Base-by-base conservation (phyloP, 2,329 filamentous ascomycete species). In the Verticillium dahliae region DNA sequence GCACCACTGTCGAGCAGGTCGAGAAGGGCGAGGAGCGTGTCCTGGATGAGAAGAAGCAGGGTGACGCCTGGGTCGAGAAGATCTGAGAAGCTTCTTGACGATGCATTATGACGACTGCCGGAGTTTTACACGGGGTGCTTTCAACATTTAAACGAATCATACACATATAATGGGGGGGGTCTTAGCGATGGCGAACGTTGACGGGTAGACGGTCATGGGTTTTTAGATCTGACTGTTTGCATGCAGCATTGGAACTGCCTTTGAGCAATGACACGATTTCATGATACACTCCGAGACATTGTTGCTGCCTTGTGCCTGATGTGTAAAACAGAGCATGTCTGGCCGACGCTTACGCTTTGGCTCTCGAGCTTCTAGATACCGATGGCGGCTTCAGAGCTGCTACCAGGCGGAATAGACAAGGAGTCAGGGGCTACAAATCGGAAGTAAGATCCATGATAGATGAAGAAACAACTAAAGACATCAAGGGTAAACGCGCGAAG, bases 1-100 rank as follows among this genome's bases (percentile, higher is more conserved):
- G 59, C 50, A 64, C 67, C 34, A 60, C 50, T 15, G 59, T 60
- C 13, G 63, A 65, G 60, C 61, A 58, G 13, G 66, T 59, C 13
- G 39, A 59, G 2, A 58, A 33, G 18, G 37, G 6, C 14, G 61
- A 45, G 31, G 34, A 35, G 15, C 7, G 11, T 31, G 2, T 34
- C 27, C 27, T 45, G 6, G 38, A 45, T 5, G 38, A 58, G 57
- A 50, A 58, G 57, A 50, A 45, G 57, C 11, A 18, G 14, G 38
- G 57, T 22, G 57, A 58, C 15, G 27, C 45, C 39, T 31, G 22
- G 22, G 38, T 58, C 27, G 27, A 50, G 38, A 27, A 50, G 18
- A 22, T 50, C 18, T 50, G n/a, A 50, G n/a, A 41, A 2, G n/a
- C 6, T 18, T 18, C 22, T 9, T 22, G 6, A 22, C 15, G n/a